Conservation (phyloP, 2,329 filamentous ascomycete species). For the Aspergillus sp. region DNA sequence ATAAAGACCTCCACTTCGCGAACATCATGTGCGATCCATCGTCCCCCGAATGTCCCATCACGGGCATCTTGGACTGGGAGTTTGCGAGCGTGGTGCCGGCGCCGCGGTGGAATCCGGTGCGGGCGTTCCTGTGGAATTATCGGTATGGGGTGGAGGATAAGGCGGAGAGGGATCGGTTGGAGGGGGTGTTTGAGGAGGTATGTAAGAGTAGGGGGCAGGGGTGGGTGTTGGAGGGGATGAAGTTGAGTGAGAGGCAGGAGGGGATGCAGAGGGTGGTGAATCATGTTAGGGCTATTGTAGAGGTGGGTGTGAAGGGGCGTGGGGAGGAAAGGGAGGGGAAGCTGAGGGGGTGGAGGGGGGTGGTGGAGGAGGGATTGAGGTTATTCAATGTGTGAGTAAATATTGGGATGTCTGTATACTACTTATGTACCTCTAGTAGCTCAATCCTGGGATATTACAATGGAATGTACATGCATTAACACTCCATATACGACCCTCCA, state of each 20-base stretch:
- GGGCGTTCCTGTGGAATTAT: conserved; percentile 41
- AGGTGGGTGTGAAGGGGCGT: conserved; percentile 24
- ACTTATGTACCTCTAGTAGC: no score
- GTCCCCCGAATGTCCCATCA: conserved; percentile 27
- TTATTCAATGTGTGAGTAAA: no score
- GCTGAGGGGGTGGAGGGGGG: conserved; percentile 18
- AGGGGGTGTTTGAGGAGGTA: conserved; percentile 27
- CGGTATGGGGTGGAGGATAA: conserved; percentile 20
- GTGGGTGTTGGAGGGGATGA: conserved; percentile 19
- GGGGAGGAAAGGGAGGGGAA: conserved; percentile 27
- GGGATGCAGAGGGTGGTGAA: conserved; percentile 32
- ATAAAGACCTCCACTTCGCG: conserved; percentile 34
- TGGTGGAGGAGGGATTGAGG: conserved; percentile 11
- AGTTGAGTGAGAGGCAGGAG: conserved; percentile 23
- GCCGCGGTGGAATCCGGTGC: conserved; percentile 38
- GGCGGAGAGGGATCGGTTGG: conserved; percentile 27
- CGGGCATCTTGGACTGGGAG: conserved; percentile 43
- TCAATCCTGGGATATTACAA: no score
- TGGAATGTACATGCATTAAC: no score
- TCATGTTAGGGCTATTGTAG: conserved; percentile 33
- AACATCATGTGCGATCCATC: conserved; percentile 39
- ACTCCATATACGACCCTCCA: no score
- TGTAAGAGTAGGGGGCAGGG: conserved; percentile 21
- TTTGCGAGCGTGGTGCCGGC: conserved; percentile 41
- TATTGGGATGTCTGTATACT: no score